Evolutionary conservation across 1,284 basidiomycete genomes (phyloP), one percentile per base, ranked within the genome.

Genomic region (Boletus semigastroideus): DNA sequence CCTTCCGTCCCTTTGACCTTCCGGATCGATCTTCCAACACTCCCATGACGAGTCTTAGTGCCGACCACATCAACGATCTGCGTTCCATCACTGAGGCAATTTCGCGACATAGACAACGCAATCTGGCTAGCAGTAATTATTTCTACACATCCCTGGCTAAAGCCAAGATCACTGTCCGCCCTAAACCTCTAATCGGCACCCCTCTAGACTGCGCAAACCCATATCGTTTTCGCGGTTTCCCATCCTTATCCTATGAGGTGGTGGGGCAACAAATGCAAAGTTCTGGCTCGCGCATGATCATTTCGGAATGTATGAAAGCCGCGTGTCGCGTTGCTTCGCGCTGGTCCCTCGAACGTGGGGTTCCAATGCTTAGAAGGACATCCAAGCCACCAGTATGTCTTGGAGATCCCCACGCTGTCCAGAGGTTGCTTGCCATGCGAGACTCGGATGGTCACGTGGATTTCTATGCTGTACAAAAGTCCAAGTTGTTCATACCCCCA

Each of bases 291-390:
- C 77, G 77, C 14, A 63, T 67, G 37, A 66, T 94, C 43, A 84
- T 99, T 7, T 76, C 86, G 0, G 94, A 98, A 69, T 75, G 80
- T 62, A 96, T 96, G 90, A 87, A 94, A 59, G 66, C 90, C 12
- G 93, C 92, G 0, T 86, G 86, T 51, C 82, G 89, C 1, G 76
- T 87, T 2, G 88, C 89, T 1, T 96, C 92, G 16, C 72, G 73
- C 33, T 95, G 90, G 71, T 84, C 83, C 49, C 59, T 68, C 19
- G 83, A 90, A 14, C 78, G 77, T 19, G 73, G 74, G 5, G 59
- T 98, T 19, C 84, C 89, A 1, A 76, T 85, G 37, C 66, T 92
- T 1, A 90, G 88, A 52, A 83, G 94, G 17, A 62, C 73, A 1
- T 71, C 79, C 31, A 64, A 61, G 2, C 63, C 74, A 2, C 75